These are phyloP conservation scores for Dothideomycetes sp. DNA, from an alignment of 2,329 filamentous ascomycete species.

Conservation along the genomic window DNA sequence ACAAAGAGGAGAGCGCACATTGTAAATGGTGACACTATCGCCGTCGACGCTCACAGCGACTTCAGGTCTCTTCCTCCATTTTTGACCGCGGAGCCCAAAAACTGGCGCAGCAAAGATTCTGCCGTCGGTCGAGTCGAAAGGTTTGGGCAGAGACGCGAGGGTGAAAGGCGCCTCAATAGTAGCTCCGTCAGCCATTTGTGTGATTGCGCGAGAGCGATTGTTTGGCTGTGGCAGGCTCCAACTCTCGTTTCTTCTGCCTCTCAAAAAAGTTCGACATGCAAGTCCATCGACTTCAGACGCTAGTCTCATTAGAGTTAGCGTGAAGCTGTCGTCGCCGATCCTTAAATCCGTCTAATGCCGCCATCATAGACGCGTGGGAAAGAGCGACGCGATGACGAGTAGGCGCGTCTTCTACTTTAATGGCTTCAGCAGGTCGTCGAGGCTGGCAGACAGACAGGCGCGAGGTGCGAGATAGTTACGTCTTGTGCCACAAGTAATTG, in stretches of 20 bases:
- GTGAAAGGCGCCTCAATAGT: conserved; percentile 30
- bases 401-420: conserved; percentile 3
- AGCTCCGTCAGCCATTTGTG: conserved; percentile 9
- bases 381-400: neutral
- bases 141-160: conserved; percentile 36
- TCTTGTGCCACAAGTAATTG: too few relatives aligned
- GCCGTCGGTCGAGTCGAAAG: conserved; percentile 32
- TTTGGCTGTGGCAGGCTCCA: too few relatives aligned
- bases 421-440: neutral
- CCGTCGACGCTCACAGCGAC: conserved; percentile 51
- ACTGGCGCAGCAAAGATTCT: conserved; percentile 38
- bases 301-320: too few relatives aligned
- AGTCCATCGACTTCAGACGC: too few relatives aligned
- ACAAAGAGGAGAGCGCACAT: conserved; percentile 34
- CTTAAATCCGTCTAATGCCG: too few relatives aligned
- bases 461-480: too few relatives aligned
- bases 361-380: neutral
- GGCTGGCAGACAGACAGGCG: too few relatives aligned
- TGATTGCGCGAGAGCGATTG: neutral
- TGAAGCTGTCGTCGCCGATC: too few relatives aligned
- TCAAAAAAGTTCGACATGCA: too few relatives aligned
- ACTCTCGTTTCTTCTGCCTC: too few relatives aligned
- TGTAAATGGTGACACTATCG: conserved; percentile 54
- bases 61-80: conserved; percentile 55
- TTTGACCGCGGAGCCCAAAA: conserved; percentile 44